Evolutionary conservation across 1,139 yeast species (phyloP).

Genomic region (Saccharomyces hybrid): DNA sequence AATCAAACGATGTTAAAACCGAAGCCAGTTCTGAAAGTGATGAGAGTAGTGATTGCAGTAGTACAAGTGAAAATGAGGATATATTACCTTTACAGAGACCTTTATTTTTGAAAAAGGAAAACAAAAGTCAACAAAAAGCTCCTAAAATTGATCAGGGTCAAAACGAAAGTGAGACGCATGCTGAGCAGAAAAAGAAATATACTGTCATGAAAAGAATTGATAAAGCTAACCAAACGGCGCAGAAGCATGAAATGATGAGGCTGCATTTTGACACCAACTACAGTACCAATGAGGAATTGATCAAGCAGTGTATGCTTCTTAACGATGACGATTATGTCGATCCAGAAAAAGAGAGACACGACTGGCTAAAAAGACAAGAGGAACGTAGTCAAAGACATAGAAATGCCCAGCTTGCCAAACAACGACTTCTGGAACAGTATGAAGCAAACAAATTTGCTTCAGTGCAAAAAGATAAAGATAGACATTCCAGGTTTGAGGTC

Average conservation of each 20-base stretch:
- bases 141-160: not conserved
- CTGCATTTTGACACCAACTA: conserved; percentile 13
- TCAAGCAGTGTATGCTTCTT: conserved; percentile 16
- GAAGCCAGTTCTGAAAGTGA: conserved; percentile 1
- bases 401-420: conserved; percentile 19
- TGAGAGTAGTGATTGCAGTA: conserved; percentile 7
- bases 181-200: conserved; percentile 5
- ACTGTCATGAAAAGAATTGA: conserved; percentile 14
- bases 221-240: conserved; percentile 13
- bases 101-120: conserved; percentile 17
- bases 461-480: conserved; percentile 6
- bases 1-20: conserved; percentile 1
- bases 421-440: conserved; percentile 23
- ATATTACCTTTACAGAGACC: conserved; percentile 22
- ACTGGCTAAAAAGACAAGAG: conserved; percentile 23
- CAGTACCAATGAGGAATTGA: conserved; percentile 22
- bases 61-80: conserved; percentile 13
- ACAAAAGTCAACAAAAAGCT: not conserved
- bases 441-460: conserved; percentile 15
- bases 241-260: conserved; percentile 9
- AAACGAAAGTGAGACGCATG: conserved; percentile 1
- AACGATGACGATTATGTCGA: conserved; percentile 25
- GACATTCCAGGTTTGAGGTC: not conserved
- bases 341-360: conserved; percentile 16
- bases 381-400: conserved; percentile 18